These are phyloP conservation scores for Gossypium sturtianum DNA, from an alignment of 345 rosid species.

Conservation along the genomic window DNA sequence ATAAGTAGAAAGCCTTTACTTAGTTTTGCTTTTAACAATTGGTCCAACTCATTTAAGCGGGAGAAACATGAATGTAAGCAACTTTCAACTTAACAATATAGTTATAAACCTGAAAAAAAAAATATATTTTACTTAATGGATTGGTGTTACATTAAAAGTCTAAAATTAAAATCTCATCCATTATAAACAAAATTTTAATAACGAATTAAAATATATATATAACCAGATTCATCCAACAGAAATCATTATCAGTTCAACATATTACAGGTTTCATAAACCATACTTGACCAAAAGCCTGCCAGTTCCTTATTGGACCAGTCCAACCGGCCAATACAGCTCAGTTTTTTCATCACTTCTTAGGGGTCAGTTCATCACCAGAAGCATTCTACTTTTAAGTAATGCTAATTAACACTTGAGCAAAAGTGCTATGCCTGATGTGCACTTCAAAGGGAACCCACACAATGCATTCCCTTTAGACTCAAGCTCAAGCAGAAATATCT, in stretches of 20 bases:
- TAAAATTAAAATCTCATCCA: background rate
- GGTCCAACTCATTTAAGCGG: background rate
- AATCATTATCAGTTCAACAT: background rate
- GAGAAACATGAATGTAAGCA: background rate
- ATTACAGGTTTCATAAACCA: background rate
- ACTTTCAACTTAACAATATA: background rate
- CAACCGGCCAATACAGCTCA: background rate
- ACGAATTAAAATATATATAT: background rate
- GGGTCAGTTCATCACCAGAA: background rate
- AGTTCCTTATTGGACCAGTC: background rate
- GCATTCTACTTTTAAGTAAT: background rate
- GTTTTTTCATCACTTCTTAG: background rate
- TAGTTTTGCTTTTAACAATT: background rate
- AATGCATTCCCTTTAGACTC: background rate
- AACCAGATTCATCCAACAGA: background rate
- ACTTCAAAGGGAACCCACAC: background rate
- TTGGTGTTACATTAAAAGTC: background rate
- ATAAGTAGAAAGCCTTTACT: constrained; percentile 8
- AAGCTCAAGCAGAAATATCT: background rate
- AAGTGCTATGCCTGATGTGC: background rate
- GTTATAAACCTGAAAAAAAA: background rate
- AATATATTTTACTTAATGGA: background rate
- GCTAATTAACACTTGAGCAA: background rate
- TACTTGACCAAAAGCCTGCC: background rate
- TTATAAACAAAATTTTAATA: too few relatives aligned